Percentiles rank a stretch among this genome's conserved stretches.
These are phyloP conservation scores for Amniculicola lignicola DNA, from an alignment of 495 filamentous ascomycete species.

Conservation along the genomic window DNA sequence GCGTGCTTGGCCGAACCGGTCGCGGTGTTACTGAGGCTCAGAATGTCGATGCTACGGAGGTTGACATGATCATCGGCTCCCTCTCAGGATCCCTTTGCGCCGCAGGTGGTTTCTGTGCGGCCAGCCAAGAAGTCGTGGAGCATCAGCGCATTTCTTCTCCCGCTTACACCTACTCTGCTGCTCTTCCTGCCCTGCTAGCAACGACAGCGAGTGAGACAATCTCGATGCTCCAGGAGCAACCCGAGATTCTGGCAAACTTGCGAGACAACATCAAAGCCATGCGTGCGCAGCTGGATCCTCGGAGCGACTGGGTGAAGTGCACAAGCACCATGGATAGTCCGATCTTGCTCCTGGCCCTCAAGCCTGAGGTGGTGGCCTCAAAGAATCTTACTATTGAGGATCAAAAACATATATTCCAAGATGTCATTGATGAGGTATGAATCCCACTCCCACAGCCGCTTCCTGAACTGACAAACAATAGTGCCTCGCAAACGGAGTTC, in stretches of 20 bases:
- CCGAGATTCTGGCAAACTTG: slow-evolving; percentile 69
- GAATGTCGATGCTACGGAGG: slow-evolving; percentile 82
- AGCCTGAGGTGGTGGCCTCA: slow-evolving; percentile 73
- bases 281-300: slow-evolving; percentile 81
- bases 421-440: slow-evolving; percentile 87
- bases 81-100: slow-evolving; percentile 86
- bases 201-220: slow-evolving; percentile 91
- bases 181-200: slow-evolving; percentile 86
- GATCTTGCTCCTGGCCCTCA: slow-evolving; percentile 77
- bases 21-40: slow-evolving; percentile 91
- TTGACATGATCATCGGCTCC: slow-evolving; percentile 96
- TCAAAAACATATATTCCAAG: slow-evolving; percentile 81
- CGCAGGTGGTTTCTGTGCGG: slow-evolving; percentile 93
- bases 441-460: slow-evolving; percentile 42
- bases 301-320: slow-evolving; percentile 88
- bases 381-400: slow-evolving; percentile 65
- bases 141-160: slow-evolving; percentile 90
- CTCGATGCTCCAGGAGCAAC: slow-evolving; percentile 75
- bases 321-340: slow-evolving; percentile 83
- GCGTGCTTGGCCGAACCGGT: slow-evolving; percentile 84
- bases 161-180: slow-evolving; percentile 92
- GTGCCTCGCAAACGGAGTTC: slow-evolving; percentile 72
- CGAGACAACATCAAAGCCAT: slow-evolving; percentile 79
- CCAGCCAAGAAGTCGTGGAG: slow-evolving; percentile 82
- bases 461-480: slow-evolving; percentile 32